A percentile compares a stretch with the other conserved stretches of the same genome.
These are phyloP conservation scores for Aleurites moluccanus DNA, from an alignment of 441 rosid genomes.

Conservation along the genomic window DNA sequence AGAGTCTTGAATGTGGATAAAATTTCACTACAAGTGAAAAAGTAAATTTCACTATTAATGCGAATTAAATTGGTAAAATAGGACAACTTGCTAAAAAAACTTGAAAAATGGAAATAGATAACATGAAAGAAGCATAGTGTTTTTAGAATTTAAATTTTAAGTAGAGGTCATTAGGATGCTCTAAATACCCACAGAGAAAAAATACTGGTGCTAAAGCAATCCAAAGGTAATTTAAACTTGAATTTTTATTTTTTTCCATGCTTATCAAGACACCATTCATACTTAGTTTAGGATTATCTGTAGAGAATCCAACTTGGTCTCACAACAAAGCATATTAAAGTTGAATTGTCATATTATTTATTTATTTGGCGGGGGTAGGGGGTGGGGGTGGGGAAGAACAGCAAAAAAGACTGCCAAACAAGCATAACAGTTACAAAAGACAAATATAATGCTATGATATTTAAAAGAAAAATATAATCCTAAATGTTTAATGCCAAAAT, in stretches of 20 bases:
- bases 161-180: background rate
- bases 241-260: constrained; percentile 8
- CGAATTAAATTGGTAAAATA: background rate
- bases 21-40: too few species aligned
- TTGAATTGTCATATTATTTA: background rate
- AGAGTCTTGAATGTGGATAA: background rate
- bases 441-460: background rate
- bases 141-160: background rate
- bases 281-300: background rate
- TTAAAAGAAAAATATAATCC: background rate
- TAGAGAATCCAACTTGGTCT: background rate
- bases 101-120: background rate
- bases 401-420: background rate
- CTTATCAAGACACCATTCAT: background rate
- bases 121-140: background rate
- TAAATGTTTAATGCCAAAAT: background rate
- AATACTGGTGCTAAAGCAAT: constrained; percentile 9
- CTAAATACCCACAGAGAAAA: background rate
- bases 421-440: background rate
- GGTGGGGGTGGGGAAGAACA: background rate
- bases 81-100: background rate
- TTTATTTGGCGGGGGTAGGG: too few species aligned
- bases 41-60: background rate
- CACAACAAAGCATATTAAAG: background rate
- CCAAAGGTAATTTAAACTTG: background rate